These are phyloP conservation scores for Fagus crenata DNA, from an alignment of 306 rosid species.

Conservation along the genomic window DNA sequence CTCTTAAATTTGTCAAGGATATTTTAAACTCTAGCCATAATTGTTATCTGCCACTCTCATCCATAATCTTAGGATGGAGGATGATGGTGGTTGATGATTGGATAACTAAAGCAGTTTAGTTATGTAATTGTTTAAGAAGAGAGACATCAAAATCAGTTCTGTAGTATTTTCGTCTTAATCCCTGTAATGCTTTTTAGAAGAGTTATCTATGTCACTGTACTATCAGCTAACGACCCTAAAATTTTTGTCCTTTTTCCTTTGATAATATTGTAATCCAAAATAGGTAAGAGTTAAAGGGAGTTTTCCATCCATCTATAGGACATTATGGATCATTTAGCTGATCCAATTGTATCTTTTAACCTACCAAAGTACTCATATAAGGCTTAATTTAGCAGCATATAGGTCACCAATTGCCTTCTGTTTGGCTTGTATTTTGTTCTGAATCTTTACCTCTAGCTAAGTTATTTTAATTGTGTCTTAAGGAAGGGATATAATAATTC, in stretches of 20 bases:
- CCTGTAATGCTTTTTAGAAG: neutral
- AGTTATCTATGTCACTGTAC: neutral
- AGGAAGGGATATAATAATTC: neutral
- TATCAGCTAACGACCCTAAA: neutral
- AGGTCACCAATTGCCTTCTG: neutral
- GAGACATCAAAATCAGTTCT: neutral
- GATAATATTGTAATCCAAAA: neutral
- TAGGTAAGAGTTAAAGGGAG: neutral
- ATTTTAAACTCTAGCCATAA: too few species aligned
- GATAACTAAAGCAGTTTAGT: neutral
- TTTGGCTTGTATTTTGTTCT: neutral
- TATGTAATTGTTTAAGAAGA: neutral
- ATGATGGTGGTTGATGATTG: slow-evolving; percentile 12
- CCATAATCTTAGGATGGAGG: neutral
- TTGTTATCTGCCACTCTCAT: neutral
- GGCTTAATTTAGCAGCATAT: neutral
- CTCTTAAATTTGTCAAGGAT: too few species aligned
- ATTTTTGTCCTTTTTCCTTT: neutral
- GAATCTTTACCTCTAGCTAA: neutral
- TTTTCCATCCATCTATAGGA: neutral
- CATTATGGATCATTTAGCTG: neutral
- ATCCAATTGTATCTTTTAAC: neutral
- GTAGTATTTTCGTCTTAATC: neutral
- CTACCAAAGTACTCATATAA: neutral
- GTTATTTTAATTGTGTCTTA: neutral